phyloP scores from a whole-genome alignment of 2,329 filamentous ascomycete species.

The Aureobasidium sp. region DNA sequence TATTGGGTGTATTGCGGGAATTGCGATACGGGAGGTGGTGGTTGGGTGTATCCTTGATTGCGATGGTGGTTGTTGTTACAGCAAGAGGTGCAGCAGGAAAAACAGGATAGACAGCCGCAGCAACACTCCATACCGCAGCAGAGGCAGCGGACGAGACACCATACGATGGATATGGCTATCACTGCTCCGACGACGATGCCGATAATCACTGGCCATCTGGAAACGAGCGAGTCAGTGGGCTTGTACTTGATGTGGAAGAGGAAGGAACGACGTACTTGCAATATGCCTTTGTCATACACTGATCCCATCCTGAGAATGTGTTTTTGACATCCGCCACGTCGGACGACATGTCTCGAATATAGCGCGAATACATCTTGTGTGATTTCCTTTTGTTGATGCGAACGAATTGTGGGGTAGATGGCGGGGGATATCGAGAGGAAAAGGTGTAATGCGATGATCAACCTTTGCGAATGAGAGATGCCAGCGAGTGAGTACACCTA shows the following conservation, averaged over 20 bases:
- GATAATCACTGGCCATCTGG: constrained; percentile 80
- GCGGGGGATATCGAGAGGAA: no score
- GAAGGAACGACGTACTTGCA: constrained; percentile 78
- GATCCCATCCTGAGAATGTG: constrained; percentile 93
- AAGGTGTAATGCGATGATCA: no score
- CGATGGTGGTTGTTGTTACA: constrained; percentile 57
- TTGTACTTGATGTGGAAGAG: background rate
- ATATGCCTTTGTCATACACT: constrained; percentile 85
- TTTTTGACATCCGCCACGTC: constrained; percentile 36
- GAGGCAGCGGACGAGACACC: constrained; percentile 80
- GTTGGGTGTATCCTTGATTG: constrained; percentile 74
- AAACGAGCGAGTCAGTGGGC: background rate
- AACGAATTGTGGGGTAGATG: background rate
- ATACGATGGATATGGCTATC: constrained; percentile 78
- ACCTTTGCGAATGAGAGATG: no score
- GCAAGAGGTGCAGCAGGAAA: constrained; percentile 70
- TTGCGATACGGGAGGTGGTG: background rate
- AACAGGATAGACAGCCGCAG: constrained; percentile 67
- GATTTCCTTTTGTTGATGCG: background rate
- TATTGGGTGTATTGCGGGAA: constrained; percentile 11
- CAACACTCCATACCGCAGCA: constrained; percentile 87
- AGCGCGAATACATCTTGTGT: constrained; percentile 16
- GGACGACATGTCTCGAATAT: constrained; percentile 19
- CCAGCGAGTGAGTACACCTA: no score
- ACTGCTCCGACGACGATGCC: constrained; percentile 80